Conservation (phyloP, 1,284 basidiomycete species). For the Gymnopus androsaceus region DNA sequence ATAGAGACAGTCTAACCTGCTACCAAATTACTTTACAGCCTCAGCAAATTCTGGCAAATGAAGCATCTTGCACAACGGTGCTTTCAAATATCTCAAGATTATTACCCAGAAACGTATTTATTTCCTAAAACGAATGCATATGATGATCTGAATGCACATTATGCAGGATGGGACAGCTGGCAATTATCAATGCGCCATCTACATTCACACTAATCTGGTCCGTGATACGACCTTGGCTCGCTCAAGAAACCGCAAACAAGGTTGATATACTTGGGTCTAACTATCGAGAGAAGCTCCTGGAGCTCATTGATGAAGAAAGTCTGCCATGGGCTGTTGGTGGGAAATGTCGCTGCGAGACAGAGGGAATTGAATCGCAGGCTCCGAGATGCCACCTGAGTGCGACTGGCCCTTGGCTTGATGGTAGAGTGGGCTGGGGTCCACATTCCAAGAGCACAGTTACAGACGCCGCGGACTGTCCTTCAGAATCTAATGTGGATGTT, state of each 20-base stretch:
- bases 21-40: slow-evolving; percentile 32
- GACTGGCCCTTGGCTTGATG: slow-evolving; percentile 70
- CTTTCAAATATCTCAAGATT: slow-evolving; percentile 76
- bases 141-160: too few relatives aligned
- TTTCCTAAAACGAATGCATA: too few relatives aligned
- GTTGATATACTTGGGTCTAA: slow-evolving; percentile 62
- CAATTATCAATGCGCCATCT: slow-evolving; percentile 68
- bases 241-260: slow-evolving; percentile 70
- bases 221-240: slow-evolving; percentile 67
- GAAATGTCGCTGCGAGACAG: slow-evolving; percentile 52
- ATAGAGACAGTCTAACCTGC: not conserved
- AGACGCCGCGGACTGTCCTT: not conserved
- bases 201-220: slow-evolving; percentile 73
- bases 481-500: not conserved
- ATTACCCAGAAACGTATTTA: slow-evolving; percentile 73
- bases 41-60: slow-evolving; percentile 74
- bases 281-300: slow-evolving; percentile 55
- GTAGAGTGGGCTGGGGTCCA: slow-evolving; percentile 53
- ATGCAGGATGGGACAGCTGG: slow-evolving; percentile 71
- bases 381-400: slow-evolving; percentile 53
- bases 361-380: slow-evolving; percentile 38
- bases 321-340: slow-evolving; percentile 39
- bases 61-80: slow-evolving; percentile 57
- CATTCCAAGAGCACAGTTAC: slow-evolving; percentile 24
- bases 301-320: slow-evolving; percentile 56